Base-by-base conservation (phyloP, 1,139 yeast species). In the Sugiyamaella castrensis region DNA sequence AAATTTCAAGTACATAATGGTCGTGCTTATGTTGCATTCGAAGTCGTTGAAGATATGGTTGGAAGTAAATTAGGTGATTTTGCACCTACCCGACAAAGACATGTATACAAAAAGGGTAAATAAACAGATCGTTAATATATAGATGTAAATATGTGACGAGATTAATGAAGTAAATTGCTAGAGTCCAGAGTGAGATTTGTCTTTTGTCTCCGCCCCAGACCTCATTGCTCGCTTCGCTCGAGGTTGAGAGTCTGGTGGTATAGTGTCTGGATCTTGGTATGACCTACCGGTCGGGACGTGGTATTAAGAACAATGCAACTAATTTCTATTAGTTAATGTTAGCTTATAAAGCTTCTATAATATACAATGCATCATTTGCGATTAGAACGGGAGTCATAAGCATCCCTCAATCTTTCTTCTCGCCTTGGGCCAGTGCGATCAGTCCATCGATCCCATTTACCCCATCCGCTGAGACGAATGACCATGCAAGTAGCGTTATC, bases 1-100 rank as follows among this genome's bases (percentile, higher is more conserved):
- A 85, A 82, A 63, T 92, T 92, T 69, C 96, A 92, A 70, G 87
- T 92, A 40, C 98, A 92, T 70, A 92, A 92, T 69, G 98, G 98
- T 34, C 87, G 85, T 68, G 95, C 89, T 58, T 92, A 91, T 65
- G 95, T 89, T 43, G 91, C 89, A 48, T 78, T 92, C 43, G 91
- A 84, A 59, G 79, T 92, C 31, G 81, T 86, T 9, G 98, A 92
- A 63, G 95, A 92, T 60, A 92, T 92, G 98, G 97, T 92, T 56
- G 98, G 98, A n/a, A 80, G 83, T 57, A 92, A 92, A 68, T 73
- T 92, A 51, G 98, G 98, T 2, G 98, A 92, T 67, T 92, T 87
- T 71, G 96, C 95, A 2, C 87, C 92, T 50, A 92, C 98, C 2
- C 77, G 96, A 65, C 87, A 87, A 77, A 81, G 86, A 67, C 88